A percentile compares a stretch with the other conserved stretches of the same genome.
Conservation (phyloP, 2,329 filamentous ascomycete species). For the Colletotrichum sp. region DNA sequence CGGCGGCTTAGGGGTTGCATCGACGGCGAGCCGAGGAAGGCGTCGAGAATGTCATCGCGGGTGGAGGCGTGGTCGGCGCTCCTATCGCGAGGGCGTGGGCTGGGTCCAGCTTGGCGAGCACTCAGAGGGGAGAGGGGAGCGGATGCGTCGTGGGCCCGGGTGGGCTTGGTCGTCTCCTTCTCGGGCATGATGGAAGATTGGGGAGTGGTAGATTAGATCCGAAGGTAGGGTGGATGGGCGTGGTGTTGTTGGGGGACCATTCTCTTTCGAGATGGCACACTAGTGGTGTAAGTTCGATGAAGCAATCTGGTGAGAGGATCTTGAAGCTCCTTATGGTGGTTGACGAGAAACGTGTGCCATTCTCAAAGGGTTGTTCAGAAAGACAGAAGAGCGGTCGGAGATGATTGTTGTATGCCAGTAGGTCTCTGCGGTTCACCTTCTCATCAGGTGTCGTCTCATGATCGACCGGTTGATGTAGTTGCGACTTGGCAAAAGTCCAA, state of each 20-base stretch:
- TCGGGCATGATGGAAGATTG: not conserved
- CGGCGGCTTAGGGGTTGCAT: slow-evolving; percentile 41
- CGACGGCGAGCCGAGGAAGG: not conserved
- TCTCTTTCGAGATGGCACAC: not conserved
- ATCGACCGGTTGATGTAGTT: not conserved
- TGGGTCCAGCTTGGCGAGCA: not conserved
- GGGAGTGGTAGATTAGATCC: not conserved
- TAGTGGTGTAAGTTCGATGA: not conserved
- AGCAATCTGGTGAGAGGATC: not conserved
- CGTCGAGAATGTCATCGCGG: not conserved
- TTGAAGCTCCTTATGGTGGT: not conserved
- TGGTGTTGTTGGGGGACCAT: not conserved
- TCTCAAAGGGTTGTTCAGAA: not conserved
- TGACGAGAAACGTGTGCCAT: not conserved
- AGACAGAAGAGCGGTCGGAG: not conserved
- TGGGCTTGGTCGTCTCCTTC: not conserved
- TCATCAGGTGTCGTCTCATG: not conserved
- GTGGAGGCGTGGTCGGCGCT: not conserved
- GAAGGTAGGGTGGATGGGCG: not conserved
- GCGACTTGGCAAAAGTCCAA: not conserved
- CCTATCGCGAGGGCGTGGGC: not conserved
- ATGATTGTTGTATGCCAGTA: not conserved
- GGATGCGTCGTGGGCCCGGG: not conserved
- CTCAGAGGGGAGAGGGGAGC: not conserved
- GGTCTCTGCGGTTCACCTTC: not conserved